Conservation (phyloP, 192 early-diverging fungal species). For the Allomyces javanicus region DNA sequence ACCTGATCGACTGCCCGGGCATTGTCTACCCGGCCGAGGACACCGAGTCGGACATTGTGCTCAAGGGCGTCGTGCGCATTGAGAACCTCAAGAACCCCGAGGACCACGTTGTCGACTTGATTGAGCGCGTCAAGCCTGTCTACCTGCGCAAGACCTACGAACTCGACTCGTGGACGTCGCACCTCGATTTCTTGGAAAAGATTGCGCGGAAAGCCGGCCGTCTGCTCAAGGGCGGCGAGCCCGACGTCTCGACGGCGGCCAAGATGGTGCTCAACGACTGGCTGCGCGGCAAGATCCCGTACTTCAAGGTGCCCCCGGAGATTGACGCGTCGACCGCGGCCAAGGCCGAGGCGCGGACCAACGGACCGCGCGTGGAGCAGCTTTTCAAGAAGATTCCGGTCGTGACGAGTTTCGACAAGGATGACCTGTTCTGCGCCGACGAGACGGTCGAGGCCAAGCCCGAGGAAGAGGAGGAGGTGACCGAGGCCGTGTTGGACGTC, state of each 20-base stretch:
- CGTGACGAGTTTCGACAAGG: constrained; percentile 55
- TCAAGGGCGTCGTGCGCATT: constrained; percentile 88
- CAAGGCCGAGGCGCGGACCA: not conserved
- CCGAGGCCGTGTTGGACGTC: constrained; percentile 10
- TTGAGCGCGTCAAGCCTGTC: constrained; percentile 64
- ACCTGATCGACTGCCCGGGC: constrained; percentile 97
- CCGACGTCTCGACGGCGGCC: constrained; percentile 74
- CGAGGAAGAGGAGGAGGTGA: constrained; percentile 30
- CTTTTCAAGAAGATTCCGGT: constrained; percentile 83
- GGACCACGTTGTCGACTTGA: constrained; percentile 67
- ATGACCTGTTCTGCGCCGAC: constrained; percentile 55
- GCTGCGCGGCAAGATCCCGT: constrained; percentile 92
- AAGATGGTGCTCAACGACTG: constrained; percentile 99
- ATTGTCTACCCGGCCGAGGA: constrained; percentile 81
- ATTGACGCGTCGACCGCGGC: not conserved
- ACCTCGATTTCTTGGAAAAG: constrained; percentile 78
- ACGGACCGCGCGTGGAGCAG: constrained; percentile 41
- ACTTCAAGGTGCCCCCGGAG: constrained; percentile 65
- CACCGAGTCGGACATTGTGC: constrained; percentile 83
- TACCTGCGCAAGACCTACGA: constrained; percentile 87
- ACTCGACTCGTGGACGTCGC: constrained; percentile 61
- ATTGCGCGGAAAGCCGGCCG: constrained; percentile 70
- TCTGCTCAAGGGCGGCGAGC: constrained; percentile 88
- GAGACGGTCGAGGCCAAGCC: constrained; percentile 23
- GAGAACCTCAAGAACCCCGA: constrained; percentile 80